phyloP scores from a whole-genome alignment of 768 basidiomycete species.

The Pleurotus cornucopiae region DNA sequence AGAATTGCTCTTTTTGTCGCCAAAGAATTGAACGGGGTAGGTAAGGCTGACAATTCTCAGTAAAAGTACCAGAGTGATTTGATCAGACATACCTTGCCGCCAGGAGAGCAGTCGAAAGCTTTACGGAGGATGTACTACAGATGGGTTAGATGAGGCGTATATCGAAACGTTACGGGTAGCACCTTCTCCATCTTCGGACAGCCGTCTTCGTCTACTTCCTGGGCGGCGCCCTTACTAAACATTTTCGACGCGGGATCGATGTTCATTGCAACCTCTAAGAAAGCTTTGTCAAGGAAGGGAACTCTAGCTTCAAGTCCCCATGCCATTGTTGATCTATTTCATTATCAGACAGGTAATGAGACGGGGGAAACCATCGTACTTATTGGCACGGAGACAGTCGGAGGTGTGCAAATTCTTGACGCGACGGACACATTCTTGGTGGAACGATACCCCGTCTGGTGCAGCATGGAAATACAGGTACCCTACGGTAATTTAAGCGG shows the following conservation, averaged over 20 bases:
- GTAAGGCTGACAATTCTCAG: conserved; percentile 58
- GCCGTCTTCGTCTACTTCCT: conserved; percentile 81
- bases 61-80: neutral
- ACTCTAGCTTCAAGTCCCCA: conserved; percentile 99
- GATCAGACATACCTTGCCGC: conserved; percentile 53
- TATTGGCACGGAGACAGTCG: conserved; percentile 97
- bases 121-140: conserved; percentile 90
- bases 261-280: conserved; percentile 93
- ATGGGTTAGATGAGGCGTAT: conserved; percentile 9
- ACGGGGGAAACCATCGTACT: conserved; percentile 44
- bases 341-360: neutral
- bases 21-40: conserved; percentile 92
- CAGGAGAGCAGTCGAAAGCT: conserved; percentile 85
- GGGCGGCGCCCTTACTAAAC: conserved; percentile 77
- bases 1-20: conserved; percentile 99
- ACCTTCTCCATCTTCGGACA: conserved; percentile 96
- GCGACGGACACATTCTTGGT: conserved; percentile 90
- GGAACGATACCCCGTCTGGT: conserved; percentile 82
- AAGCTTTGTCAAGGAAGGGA: conserved; percentile 96
- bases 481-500: conserved; percentile 39
- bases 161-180: conserved; percentile 7
- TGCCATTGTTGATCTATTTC: conserved; percentile 89
- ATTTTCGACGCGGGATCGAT: conserved; percentile 83
- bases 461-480: conserved; percentile 99
- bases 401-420: conserved; percentile 98